Percentiles rank a stretch among this genome's conserved stretches.
These are phyloP conservation scores for Phytophthora boehmeriae DNA, from an alignment of 352 stramenopile species.

Conservation along the genomic window DNA sequence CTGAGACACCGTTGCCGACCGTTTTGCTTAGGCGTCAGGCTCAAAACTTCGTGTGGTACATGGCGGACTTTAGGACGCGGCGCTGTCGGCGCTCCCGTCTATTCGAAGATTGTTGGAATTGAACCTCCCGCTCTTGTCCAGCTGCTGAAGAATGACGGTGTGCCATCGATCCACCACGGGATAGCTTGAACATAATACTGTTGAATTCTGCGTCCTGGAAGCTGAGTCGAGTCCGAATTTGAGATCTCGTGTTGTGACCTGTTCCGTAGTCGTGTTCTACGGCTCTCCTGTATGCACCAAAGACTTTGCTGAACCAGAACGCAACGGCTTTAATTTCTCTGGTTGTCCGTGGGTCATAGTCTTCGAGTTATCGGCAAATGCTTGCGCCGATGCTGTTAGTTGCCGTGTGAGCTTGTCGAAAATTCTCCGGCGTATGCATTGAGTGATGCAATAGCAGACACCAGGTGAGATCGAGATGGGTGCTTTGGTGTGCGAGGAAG, in stretches of 20 bases:
- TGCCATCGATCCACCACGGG: no score
- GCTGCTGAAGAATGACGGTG: no score
- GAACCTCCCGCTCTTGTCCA: no score
- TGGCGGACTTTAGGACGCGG: no score
- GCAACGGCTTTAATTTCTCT: no score
- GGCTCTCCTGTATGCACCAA: not conserved
- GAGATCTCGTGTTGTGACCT: not conserved
- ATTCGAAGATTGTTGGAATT: no score
- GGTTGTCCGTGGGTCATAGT: not conserved
- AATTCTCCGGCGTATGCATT: not conserved
- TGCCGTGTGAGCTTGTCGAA: not conserved
- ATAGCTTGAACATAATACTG: not conserved
- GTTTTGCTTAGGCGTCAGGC: no score
- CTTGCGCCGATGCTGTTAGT: not conserved
- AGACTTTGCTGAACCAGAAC: conserved; percentile 1
- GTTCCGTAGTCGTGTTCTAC: not conserved
- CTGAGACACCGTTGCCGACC: not conserved
- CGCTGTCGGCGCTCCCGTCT: no score
- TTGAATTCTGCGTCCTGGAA: not conserved
- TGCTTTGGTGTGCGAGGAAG: not conserved
- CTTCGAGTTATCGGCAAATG: not conserved
- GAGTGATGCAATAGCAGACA: not conserved
- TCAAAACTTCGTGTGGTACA: no score
- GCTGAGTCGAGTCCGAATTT: not conserved
- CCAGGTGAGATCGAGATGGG: not conserved